Percentiles rank a stretch among this genome's conserved stretches.
Conservation (phyloP, 805 yeast species). For the Nakazawaea ernobii region DNA sequence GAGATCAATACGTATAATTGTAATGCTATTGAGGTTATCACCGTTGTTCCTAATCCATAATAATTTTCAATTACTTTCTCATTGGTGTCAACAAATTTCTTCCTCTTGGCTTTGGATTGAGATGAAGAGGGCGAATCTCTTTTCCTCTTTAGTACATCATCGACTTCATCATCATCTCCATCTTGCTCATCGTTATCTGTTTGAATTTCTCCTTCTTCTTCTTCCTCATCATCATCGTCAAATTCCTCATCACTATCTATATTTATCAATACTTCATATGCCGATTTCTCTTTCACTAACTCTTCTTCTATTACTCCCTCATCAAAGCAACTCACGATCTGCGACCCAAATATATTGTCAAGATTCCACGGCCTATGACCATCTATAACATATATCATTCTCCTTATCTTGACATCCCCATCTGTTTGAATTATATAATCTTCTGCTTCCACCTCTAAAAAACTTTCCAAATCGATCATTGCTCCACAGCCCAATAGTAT, state of each 20-base stretch:
- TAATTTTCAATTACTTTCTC: conserved; percentile 65
- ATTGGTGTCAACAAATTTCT: conserved; percentile 33
- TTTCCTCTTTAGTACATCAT: conserved; percentile 25
- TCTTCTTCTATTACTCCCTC: conserved; percentile 72
- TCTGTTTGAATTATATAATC: conserved; percentile 36
- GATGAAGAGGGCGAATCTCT: conserved; percentile 23
- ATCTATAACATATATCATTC: conserved; percentile 78
- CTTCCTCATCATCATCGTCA: conserved; percentile 31
- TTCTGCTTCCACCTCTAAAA: conserved; percentile 57
- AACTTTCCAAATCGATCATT: conserved; percentile 75
- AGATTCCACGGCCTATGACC: conserved; percentile 96
- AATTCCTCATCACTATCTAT: conserved; percentile 30
- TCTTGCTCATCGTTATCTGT: conserved; percentile 27
- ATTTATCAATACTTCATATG: conserved; percentile 51
- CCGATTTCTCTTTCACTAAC: conserved; percentile 48
- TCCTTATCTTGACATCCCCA: conserved; percentile 25
- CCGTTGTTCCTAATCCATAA: conserved; percentile 78
- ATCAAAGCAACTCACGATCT: conserved; percentile 73
- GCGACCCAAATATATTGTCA: conserved; percentile 84
- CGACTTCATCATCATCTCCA: conserved; percentile 23
- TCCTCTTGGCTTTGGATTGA: conserved; percentile 33
- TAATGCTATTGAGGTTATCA: conserved; percentile 68
- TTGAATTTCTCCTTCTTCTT: conserved; percentile 26
- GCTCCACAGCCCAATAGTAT: conserved; percentile 91
- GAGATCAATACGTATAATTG: conserved; percentile 78